Evolutionary conservation across 768 basidiomycete genomes (phyloP).

Genomic region (Trametes maxima): DNA sequence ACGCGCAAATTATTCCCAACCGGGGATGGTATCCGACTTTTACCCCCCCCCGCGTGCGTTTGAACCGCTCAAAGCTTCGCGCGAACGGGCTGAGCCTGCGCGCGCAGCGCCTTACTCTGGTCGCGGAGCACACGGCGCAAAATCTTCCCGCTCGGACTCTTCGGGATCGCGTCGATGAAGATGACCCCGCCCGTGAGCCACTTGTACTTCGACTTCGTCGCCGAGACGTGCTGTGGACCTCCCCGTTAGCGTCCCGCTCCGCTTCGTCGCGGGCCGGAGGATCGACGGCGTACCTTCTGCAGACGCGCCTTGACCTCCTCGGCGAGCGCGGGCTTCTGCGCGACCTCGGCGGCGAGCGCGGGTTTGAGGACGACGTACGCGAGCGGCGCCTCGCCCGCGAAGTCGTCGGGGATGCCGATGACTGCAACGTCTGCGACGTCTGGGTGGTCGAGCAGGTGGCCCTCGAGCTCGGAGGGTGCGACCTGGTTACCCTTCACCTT

Average conservation of each 20-base stretch:
- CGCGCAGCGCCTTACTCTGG: slow-evolving; percentile 3
- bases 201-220: slow-evolving; percentile 35
- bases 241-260: background rate
- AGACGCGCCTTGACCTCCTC: slow-evolving; percentile 47
- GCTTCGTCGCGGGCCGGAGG: background rate
- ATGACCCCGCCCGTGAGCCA: slow-evolving; percentile 38
- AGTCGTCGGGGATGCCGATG: slow-evolving; percentile 67
- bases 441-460: slow-evolving; percentile 37
- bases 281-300: slow-evolving; percentile 50
- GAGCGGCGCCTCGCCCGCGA: slow-evolving; percentile 70
- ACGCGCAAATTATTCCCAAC: no score
- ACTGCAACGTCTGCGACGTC: slow-evolving; percentile 44
- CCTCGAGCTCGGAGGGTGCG: slow-evolving; percentile 38
- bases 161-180: slow-evolving; percentile 39
- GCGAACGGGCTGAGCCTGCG: background rate
- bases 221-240: slow-evolving; percentile 29
- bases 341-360: slow-evolving; percentile 39
- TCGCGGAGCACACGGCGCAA: slow-evolving; percentile 27
- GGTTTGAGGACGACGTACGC: slow-evolving; percentile 64
- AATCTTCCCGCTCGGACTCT: slow-evolving; percentile 33
- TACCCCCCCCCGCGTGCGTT: no score
- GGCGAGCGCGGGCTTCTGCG: slow-evolving; percentile 35
- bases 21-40: no score
- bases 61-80: slow-evolving; percentile 3
- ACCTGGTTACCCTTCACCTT: slow-evolving; percentile 70